Conservation (phyloP, 2,329 filamentous ascomycete genomes). For the Aureobasidium pullulans region DNA sequence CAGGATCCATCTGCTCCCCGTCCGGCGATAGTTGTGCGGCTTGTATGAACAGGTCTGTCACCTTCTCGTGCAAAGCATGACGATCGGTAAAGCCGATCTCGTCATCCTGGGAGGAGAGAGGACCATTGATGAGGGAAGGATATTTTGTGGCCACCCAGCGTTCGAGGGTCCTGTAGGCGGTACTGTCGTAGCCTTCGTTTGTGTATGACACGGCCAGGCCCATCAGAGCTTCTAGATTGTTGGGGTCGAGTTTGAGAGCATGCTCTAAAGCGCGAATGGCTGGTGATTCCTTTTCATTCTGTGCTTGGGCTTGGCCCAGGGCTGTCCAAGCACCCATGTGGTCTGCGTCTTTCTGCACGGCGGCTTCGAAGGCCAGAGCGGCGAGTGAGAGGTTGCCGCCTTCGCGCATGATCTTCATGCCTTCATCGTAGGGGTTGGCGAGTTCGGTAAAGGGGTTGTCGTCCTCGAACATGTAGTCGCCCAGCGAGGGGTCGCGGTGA, state of each 20-base stretch:
- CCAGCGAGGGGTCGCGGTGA: conserved; percentile 65
- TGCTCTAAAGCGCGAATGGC: conserved; percentile 91
- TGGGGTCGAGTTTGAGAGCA: conserved; percentile 78
- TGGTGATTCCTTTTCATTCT: conserved; percentile 97
- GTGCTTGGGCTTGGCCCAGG: conserved; percentile 84
- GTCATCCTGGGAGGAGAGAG: conserved; percentile 62
- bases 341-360: conserved; percentile 78
- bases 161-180: conserved; percentile 90
- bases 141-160: conserved; percentile 97
- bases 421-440: conserved; percentile 83
- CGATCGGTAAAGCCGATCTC: conserved; percentile 94
- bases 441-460: conserved; percentile 83
- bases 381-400: conserved; percentile 92
- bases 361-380: conserved; percentile 90
- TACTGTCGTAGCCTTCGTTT: conserved; percentile 97
- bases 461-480: conserved; percentile 90
- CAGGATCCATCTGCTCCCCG: conserved; percentile 93
- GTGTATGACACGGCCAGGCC: conserved; percentile 94
- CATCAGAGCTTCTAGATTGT: conserved; percentile 86
- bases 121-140: conserved; percentile 66
- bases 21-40: conserved; percentile 87
- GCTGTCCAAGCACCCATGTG: conserved; percentile 93
- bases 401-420: conserved; percentile 83
- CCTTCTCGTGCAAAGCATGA: conserved; percentile 78
- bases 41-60: conserved; percentile 83